Conservation (phyloP, 495 filamentous ascomycete genomes). For the Xanthoparmelia taractica region DNA sequence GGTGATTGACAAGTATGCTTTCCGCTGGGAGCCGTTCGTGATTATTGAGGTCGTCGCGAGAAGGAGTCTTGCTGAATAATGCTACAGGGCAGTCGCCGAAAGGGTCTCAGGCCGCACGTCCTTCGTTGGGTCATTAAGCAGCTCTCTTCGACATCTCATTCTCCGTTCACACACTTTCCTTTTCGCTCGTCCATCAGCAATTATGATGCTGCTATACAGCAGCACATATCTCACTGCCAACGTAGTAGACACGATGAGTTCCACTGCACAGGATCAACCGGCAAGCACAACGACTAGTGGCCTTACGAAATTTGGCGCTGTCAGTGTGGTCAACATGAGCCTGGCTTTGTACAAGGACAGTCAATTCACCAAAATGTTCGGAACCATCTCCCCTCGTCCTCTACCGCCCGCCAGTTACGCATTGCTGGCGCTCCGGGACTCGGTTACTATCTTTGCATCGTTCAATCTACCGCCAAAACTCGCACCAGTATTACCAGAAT, state of each 20-base stretch:
- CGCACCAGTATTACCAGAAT: background rate
- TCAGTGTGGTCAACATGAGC: slow-evolving; percentile 33
- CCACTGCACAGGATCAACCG: background rate
- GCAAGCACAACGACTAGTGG: background rate
- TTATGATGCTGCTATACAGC: background rate
- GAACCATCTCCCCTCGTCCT: slow-evolving; percentile 18
- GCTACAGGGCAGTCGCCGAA: background rate
- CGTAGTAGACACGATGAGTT: background rate
- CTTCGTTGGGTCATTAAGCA: background rate
- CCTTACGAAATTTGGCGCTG: slow-evolving; percentile 21
- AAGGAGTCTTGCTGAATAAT: background rate
- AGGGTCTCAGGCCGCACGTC: background rate
- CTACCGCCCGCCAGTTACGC: slow-evolving; percentile 17
- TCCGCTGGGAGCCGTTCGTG: background rate
- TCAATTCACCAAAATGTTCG: slow-evolving; percentile 32
- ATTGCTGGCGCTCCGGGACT: slow-evolving; percentile 30
- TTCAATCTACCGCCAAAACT: slow-evolving; percentile 27
- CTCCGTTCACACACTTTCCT: background rate
- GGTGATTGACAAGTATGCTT: slow-evolving; percentile 32
- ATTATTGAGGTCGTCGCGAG: slow-evolving; percentile 15
- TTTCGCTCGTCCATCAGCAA: background rate
- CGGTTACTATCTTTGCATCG: slow-evolving; percentile 35
- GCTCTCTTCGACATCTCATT: background rate
- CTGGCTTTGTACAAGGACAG: slow-evolving; percentile 37
- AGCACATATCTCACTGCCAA: background rate